Base-by-base conservation (phyloP, 176 grass and related monocot genomes). In the Avena sativa region DNA sequence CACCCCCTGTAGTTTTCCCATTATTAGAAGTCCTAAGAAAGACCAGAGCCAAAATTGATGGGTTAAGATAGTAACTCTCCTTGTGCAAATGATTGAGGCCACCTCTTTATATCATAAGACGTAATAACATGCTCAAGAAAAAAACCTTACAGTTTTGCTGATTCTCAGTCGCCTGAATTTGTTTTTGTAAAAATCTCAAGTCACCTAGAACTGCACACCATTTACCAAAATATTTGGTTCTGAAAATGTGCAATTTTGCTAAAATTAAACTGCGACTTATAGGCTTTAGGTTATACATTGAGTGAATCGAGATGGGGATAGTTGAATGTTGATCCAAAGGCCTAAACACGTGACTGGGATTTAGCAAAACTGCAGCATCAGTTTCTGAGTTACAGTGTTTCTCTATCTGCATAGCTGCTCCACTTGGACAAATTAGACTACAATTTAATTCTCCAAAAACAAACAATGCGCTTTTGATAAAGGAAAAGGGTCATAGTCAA, bases 391-490 rank as follows among this genome's bases (percentile, higher is more conserved):
- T 63, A 84, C 16, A 84, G 58, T 76, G 20, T 21, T 84, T 84
- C 3, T 51, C 26, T 65, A 85, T 76, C 26, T 85, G 79, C 63
- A 38, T 76, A 76, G 71, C 25, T 76, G 52, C 64, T 85, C 73
- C 44, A 85, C 83, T 63, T 76, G 36, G 19, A 15, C 56, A 86
- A 86, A 71, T 51, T 47, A 79, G 21, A 71, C 16, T 36, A 71
- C 16, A 58, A 20, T 34, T 66, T 85, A 77, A 63, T 76, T 8
- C 10, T 71, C 28, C 12, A 58, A 52, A 73, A 85, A 85, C 46
- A 87, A 74, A 84, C 0, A 73, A 53, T 9, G 34, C n/a, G 59
- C 44, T 67, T 68, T 10, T 72, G n/a, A 53, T 59, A 58, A 38
- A 60, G 55, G 74, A 83, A 67, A 67, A 73, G n/a, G 43, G 61